phyloP scores from a whole-genome alignment of 2,329 filamentous ascomycete genomes.

The Neofusicoccum parvum region DNA sequence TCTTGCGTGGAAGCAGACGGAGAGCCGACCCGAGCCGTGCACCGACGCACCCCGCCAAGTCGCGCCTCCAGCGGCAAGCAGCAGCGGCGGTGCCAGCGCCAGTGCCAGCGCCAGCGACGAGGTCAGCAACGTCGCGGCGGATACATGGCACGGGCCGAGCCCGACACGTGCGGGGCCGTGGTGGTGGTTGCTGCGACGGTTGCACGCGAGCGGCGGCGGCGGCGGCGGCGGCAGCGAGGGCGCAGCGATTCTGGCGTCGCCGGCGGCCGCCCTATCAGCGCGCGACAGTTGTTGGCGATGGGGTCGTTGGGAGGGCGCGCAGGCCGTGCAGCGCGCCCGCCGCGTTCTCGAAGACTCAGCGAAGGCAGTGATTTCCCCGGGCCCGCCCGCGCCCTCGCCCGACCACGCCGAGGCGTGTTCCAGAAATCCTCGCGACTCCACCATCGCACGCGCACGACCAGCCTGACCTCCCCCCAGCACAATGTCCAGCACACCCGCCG shows the following conservation, averaged over 20 bases:
- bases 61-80: too few relatives aligned
- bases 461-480: constrained; percentile 6
- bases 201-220: too few relatives aligned
- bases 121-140: background rate
- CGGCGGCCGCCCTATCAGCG: background rate
- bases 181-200: background rate
- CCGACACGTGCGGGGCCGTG: constrained; percentile 3
- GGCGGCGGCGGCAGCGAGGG: background rate
- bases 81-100: too few relatives aligned
- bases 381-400: constrained; percentile 7
- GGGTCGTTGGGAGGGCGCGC: background rate
- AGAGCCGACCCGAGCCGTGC: too few relatives aligned
- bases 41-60: too few relatives aligned
- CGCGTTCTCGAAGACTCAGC: constrained; percentile 12
- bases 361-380: constrained; percentile 11
- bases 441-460: constrained; percentile 4
- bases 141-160: constrained; percentile 8
- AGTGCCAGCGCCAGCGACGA: background rate
- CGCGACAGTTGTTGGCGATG: constrained; percentile 11
- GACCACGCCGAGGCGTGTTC: background rate
- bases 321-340: background rate
- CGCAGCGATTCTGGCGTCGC: background rate
- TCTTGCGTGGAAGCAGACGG: too few relatives aligned
- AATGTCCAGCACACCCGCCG: constrained; percentile 7
- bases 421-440: constrained; percentile 7